These are phyloP conservation scores for Glomus cerebriforme DNA, from an alignment of 192 early-diverging fungal genomes.

Conservation along the genomic window DNA sequence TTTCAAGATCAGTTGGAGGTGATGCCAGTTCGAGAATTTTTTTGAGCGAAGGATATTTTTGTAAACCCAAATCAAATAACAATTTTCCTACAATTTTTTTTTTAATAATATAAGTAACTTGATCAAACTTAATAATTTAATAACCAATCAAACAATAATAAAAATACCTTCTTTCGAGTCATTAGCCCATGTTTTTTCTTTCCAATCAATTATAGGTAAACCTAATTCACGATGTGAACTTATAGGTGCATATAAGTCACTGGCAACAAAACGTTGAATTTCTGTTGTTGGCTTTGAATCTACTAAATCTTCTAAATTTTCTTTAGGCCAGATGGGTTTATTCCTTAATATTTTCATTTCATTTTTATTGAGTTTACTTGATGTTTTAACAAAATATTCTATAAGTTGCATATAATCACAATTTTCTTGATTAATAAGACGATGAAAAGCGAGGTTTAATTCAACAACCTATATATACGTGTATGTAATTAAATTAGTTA, in stretches of 20 bases:
- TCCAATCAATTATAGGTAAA: constrained; percentile 75
- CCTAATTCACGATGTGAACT: constrained; percentile 57
- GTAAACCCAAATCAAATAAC: constrained; percentile 53
- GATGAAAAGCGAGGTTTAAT: constrained; percentile 78
- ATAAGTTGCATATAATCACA: constrained; percentile 84
- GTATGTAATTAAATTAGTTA: background rate
- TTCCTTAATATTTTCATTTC: constrained; percentile 65
- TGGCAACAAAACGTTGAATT: constrained; percentile 57
- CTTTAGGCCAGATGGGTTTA: constrained; percentile 68
- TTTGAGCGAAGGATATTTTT: constrained; percentile 41
- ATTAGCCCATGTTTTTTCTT: constrained; percentile 42
- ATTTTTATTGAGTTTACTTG: constrained; percentile 57
- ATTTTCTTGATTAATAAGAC: constrained; percentile 69
- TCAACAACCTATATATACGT: constrained; percentile 65
- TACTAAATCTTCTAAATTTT: constrained; percentile 24
- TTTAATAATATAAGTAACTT: constrained; percentile 30
- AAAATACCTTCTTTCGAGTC: constrained; percentile 36
- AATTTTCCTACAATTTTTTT: constrained; percentile 44
- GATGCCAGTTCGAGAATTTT: constrained; percentile 47
- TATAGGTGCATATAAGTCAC: constrained; percentile 68
- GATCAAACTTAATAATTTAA: background rate
- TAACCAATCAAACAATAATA: background rate
- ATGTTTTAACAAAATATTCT: constrained; percentile 75
- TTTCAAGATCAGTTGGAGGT: constrained; percentile 25
- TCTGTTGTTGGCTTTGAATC: constrained; percentile 13